Conservation (phyloP, 208 protist genomes). For the Endotrypanum monterogeii region DNA sequence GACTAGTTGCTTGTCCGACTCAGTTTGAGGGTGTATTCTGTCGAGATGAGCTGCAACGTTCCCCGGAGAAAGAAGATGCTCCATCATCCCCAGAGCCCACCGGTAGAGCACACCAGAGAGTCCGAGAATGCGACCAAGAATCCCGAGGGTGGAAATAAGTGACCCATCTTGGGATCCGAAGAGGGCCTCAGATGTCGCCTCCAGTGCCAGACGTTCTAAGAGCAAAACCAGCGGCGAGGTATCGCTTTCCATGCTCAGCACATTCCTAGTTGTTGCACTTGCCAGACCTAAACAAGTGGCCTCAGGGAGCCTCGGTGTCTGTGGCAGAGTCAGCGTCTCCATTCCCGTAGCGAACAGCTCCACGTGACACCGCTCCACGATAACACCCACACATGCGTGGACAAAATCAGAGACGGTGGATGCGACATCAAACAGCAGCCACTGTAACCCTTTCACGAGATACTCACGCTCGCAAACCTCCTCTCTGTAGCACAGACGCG, state of each 20-base stretch:
- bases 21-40: background rate
- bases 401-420: constrained; percentile 10
- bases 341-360: constrained; percentile 16
- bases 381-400: constrained; percentile 15
- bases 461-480: background rate
- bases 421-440: constrained; percentile 6
- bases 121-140: constrained; percentile 32
- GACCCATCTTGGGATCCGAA: constrained; percentile 45
- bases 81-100: constrained; percentile 22
- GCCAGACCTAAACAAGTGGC: background rate
- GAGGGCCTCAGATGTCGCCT: constrained; percentile 39
- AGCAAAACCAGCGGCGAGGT: constrained; percentile 24
- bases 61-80: constrained; percentile 13
- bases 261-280: background rate
- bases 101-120: constrained; percentile 45
- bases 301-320: constrained; percentile 5
- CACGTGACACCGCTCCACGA: constrained; percentile 15
- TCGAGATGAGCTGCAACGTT: constrained; percentile 6
- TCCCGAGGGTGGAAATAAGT: constrained; percentile 35
- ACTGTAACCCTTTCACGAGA: constrained; percentile 12
- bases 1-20: background rate
- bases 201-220: constrained; percentile 51
- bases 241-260: background rate
- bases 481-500: constrained; percentile 4
- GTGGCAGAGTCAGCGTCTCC: constrained; percentile 1